Evolutionary conservation across 371 early-diverging fungal genomes (phyloP).

Genomic region (Mucor racemosus): DNA sequence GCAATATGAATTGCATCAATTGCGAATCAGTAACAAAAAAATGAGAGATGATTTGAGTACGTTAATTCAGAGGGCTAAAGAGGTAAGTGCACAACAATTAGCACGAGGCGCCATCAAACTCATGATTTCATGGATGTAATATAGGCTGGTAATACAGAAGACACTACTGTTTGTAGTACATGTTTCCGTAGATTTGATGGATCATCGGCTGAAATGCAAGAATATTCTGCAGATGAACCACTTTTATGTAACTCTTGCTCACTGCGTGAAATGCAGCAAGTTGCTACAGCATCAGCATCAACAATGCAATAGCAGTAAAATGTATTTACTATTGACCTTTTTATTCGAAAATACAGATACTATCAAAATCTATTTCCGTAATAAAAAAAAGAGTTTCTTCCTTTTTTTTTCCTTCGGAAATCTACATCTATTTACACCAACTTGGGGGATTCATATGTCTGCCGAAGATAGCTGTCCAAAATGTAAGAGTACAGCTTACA

Average conservation of each 20-base stretch:
- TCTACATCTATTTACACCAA: too few species aligned
- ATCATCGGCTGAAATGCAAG: slow-evolving; percentile 15
- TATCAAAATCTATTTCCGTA: too few species aligned
- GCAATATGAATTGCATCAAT: slow-evolving; percentile 59
- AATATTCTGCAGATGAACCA: slow-evolving; percentile 20
- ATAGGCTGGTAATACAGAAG: slow-evolving; percentile 21
- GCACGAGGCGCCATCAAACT: neutral
- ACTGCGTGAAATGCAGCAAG: slow-evolving; percentile 66
- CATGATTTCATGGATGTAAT: too few species aligned
- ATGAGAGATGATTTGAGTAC: slow-evolving; percentile 38
- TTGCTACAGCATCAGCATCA: too few species aligned
- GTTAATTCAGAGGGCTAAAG: slow-evolving; percentile 25
- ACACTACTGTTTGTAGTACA: slow-evolving; percentile 12
- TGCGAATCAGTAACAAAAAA: slow-evolving; percentile 47
- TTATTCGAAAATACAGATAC: too few species aligned
- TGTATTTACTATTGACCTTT: too few species aligned
- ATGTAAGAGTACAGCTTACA: too few species aligned
- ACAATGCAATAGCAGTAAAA: too few species aligned
- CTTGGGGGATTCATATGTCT: too few species aligned
- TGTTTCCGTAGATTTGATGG: slow-evolving; percentile 34
- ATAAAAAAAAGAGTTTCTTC: neutral
- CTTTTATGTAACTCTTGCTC: slow-evolving; percentile 29
- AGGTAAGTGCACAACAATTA: neutral
- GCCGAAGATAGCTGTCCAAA: too few species aligned
- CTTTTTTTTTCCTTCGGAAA: too few species aligned